phyloP scores from a whole-genome alignment of 2,329 filamentous ascomycete genomes.

The Colletotrichum gigasporum region DNA sequence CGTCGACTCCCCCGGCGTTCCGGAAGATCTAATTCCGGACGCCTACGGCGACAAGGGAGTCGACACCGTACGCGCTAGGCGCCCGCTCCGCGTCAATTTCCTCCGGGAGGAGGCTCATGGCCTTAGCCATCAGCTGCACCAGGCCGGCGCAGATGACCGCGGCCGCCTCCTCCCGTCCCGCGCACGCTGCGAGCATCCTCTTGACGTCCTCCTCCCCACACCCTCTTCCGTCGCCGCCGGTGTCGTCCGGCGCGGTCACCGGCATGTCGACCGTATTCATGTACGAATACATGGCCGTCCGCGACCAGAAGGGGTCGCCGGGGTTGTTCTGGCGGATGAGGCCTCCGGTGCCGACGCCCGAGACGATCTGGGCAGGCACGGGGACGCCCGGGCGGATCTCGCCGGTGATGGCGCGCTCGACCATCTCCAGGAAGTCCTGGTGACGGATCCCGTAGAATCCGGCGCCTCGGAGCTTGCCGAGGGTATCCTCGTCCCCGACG shows the following conservation, averaged over 20 bases:
- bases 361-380: constrained; percentile 58
- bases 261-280: constrained; percentile 60
- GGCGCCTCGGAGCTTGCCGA: constrained; percentile 57
- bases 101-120: constrained; percentile 54
- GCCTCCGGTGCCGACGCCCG: constrained; percentile 64
- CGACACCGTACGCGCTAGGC: constrained; percentile 58
- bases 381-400: constrained; percentile 37
- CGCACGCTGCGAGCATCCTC: constrained; percentile 42
- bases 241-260: constrained; percentile 36
- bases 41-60: constrained; percentile 60
- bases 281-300: constrained; percentile 57
- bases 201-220: constrained; percentile 37
- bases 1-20: constrained; percentile 28
- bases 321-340: constrained; percentile 61
- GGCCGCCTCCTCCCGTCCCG: constrained; percentile 41
- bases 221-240: not conserved
- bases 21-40: constrained; percentile 31
- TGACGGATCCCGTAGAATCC: constrained; percentile 65
- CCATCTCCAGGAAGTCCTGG: constrained; percentile 56
- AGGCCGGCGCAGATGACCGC: constrained; percentile 48
- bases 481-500: constrained; percentile 55
- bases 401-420: constrained; percentile 56
- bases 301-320: constrained; percentile 63
- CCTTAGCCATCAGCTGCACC: constrained; percentile 51
- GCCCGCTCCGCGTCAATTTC: constrained; percentile 54